Base-by-base conservation (phyloP, 176 grass and related monocot species). In the Ananas comosus region DNA sequence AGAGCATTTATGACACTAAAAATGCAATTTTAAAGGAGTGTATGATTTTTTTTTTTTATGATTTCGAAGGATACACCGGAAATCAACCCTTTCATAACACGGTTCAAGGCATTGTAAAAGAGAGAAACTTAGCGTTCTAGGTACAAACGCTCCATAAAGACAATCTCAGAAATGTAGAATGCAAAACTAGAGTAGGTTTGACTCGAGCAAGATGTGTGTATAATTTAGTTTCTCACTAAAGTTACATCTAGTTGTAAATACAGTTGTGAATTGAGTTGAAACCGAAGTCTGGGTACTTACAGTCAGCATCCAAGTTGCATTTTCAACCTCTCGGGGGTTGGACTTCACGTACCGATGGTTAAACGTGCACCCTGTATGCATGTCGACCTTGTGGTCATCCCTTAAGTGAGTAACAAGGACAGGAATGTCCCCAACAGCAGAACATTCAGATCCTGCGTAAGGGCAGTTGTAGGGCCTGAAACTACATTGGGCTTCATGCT, bases 331-430 rank as follows among this genome's bases (percentile, higher is more conserved):
- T 70, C 85, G 84, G 8, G 87, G 91, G 27, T 91, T 96, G 28
- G 88, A 88, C 28, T 96, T 96, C 18, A 96, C 91, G 75, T 96
- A 96, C n/a, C 91, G 88, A 72, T 96, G 91, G 81, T 96, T 96
- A 74, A 96, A 96, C 18, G 91, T 96, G 54, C 82, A 91, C 11
- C 91, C 91, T 9, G 80, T 83, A 52, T 96, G 91, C 91, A 96
- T 96, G 25, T 96, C 91, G 66, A 96, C 91, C 77, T 85, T 91
- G 74, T 96, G 91, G 49, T 96, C 80, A 77, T 91, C 88, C 76
- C 88, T 83, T 47, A 96, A 78, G 88, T 96, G 91, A 16, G 82
- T 75, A 64, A 96, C 85, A 70, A 96, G 91, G 69, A 73, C 86
- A 65, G 85, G 80, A 61, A 96, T 88, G 63, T 96, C 82, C 14